Evolutionary conservation across 768 basidiomycete genomes (phyloP), one percentile per base, ranked within the genome.

Genomic region (Lactarius deliciosus): DNA sequence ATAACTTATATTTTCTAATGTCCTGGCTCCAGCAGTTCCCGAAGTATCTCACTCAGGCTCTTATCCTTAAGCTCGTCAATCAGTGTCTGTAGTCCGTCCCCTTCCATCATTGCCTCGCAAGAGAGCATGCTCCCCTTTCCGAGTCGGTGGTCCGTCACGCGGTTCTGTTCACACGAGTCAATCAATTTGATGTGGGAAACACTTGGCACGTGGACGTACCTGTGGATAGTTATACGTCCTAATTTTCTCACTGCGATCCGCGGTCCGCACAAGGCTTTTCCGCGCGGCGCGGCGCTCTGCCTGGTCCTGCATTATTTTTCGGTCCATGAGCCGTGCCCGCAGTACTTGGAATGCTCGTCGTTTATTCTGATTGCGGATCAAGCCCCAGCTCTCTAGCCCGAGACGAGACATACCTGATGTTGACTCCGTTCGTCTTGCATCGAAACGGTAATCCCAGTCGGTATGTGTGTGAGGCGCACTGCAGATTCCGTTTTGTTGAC

Each of bases 401-500:
- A 58, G 32, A 20, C n/a, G 36, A 20, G 28, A 69, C 79, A 13
- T 64, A 94, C 94, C 80, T 93, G 90, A 76, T 98, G 96, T 73
- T 99, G 97, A 74, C 90, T 93, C 7, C 97, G 85, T 71, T 96
- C 94, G 73, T 99, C 96, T 79, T 99, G 97, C 92, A 98, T 98
- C 9, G 94, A 95, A 10, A 98, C 96, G 1, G 90, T 91, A 63
- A 98, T 89, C 0, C 96, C 95, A 4, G 94, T 91, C 1, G 97
- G 96, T 16, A 91, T 78, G 72, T 99, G 97, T 0, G 94, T 96
- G 55, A 98, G 77, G 1, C 97, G 88, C 25, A 99, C 95, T 2
- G 97, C 96, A 2, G 96, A 98, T 77, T 99, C 97, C 0, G 97
- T 98, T 82, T 90, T 93, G 79, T 99, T 99, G 73, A 98, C 97